These are phyloP conservation scores for Candida ulmi DNA, from an alignment of 805 yeast species.

Conservation along the genomic window DNA sequence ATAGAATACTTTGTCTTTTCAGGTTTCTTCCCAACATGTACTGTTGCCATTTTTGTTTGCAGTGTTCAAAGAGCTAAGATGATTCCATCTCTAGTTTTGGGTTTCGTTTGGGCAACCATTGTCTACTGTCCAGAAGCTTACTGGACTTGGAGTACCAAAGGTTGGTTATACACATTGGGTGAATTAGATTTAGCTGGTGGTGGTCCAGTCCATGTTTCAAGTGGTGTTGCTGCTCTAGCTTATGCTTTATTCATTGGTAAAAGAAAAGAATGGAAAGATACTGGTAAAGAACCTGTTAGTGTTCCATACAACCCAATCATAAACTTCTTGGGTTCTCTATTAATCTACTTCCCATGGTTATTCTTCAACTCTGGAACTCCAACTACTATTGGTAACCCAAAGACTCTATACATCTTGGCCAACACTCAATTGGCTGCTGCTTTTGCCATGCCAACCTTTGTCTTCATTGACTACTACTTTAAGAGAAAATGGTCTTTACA, in stretches of 20 bases:
- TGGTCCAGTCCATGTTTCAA: slow-evolving; percentile 91
- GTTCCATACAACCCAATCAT: slow-evolving; percentile 91
- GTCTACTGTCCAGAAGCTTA: slow-evolving; percentile 91
- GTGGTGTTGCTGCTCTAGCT: slow-evolving; percentile 89
- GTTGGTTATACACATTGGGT: slow-evolving; percentile 93
- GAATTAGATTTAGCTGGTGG: slow-evolving; percentile 98
- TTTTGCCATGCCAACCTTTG: slow-evolving; percentile 86
- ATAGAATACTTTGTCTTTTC: slow-evolving; percentile 68
- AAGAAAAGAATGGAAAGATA: slow-evolving; percentile 43
- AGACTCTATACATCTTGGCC: slow-evolving; percentile 84
- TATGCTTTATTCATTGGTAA: slow-evolving; percentile 74
- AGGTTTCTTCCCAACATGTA: slow-evolving; percentile 84
- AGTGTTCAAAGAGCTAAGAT: slow-evolving; percentile 90
- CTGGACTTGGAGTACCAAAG: slow-evolving; percentile 92
- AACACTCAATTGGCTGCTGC: slow-evolving; percentile 88
- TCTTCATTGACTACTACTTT: slow-evolving; percentile 74
- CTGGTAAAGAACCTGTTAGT: slow-evolving; percentile 51
- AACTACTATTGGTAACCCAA: slow-evolving; percentile 72
- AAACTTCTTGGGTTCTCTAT: slow-evolving; percentile 79
- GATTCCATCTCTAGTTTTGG: slow-evolving; percentile 72
- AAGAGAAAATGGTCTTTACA: slow-evolving; percentile 89
- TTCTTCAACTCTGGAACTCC: slow-evolving; percentile 86
- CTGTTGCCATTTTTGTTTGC: slow-evolving; percentile 83
- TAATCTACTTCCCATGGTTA: slow-evolving; percentile 96
- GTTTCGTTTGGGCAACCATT: slow-evolving; percentile 81